Conservation (phyloP, 495 filamentous ascomycete genomes). For the Pseudotulostoma volvatum region DNA sequence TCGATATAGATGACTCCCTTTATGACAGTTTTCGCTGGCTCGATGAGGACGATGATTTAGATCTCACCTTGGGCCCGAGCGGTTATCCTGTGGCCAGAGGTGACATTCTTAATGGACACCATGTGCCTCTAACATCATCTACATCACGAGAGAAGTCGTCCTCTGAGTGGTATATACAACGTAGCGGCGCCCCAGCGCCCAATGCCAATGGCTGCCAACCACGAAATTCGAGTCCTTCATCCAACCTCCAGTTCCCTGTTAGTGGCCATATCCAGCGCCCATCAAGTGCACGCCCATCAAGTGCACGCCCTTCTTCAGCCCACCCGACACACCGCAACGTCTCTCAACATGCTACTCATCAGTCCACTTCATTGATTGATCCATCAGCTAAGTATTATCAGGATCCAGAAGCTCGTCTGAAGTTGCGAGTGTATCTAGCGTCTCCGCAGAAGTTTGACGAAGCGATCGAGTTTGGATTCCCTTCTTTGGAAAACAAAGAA, state of each 20-base stretch:
- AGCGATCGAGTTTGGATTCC: constrained; percentile 85
- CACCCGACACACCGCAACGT: constrained; percentile 13
- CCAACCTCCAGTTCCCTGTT: constrained; percentile 5
- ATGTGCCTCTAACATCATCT: constrained; percentile 6
- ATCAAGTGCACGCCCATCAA: constrained; percentile 28
- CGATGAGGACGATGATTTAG: constrained; percentile 60
- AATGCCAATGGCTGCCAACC: constrained; percentile 5
- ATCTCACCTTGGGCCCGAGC: constrained; percentile 46
- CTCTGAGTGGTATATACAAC: constrained; percentile 27
- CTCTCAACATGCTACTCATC: constrained; percentile 23
- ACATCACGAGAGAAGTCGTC: constrained; percentile 19
- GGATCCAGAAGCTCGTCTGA: constrained; percentile 76
- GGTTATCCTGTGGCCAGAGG: constrained; percentile 28
- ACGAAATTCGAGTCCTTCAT: constrained; percentile 9
- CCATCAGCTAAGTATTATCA: constrained; percentile 68
- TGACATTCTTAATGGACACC: background rate
- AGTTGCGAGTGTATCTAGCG: constrained; percentile 72
- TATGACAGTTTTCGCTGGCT: constrained; percentile 65
- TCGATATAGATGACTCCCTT: constrained; percentile 36
- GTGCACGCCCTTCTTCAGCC: constrained; percentile 18
- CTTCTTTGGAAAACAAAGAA: constrained; percentile 37
- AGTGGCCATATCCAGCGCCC: constrained; percentile 26
- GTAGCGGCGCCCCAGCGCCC: constrained; percentile 10
- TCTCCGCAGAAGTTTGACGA: constrained; percentile 94
- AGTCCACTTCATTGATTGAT: constrained; percentile 45